These are phyloP conservation scores for Lizonia empirigonia DNA, from an alignment of 2,329 filamentous ascomycete genomes.

Conservation along the genomic window DNA sequence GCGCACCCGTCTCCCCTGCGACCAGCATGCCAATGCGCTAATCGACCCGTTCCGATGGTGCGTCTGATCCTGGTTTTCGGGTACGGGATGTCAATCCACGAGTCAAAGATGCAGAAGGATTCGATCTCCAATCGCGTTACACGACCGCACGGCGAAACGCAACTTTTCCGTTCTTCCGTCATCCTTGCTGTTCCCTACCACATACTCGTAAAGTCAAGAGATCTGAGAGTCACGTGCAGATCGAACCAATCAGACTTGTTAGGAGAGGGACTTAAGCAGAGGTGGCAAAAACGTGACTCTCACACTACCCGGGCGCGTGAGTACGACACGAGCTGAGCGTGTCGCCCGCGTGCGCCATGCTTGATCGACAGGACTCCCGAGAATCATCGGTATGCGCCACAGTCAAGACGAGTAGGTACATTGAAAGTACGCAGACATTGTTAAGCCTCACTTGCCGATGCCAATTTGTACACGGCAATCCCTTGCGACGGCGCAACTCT, in stretches of 20 bases:
- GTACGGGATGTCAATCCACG: conserved; percentile 9
- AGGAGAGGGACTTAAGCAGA: too few relatives aligned
- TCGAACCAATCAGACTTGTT: too few relatives aligned
- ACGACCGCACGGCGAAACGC: conserved; percentile 10
- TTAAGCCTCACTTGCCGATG: background rate
- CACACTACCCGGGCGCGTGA: too few relatives aligned
- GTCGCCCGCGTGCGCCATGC: background rate
- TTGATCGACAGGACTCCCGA: background rate
- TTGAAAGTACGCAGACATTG: background rate
- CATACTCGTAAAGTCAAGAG: too few relatives aligned
- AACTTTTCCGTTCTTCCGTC: background rate
- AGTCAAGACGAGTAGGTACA: background rate
- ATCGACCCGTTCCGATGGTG: conserved; percentile 13
- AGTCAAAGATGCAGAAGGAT: conserved; percentile 9
- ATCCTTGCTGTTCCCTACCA: background rate
- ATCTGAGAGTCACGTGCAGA: too few relatives aligned
- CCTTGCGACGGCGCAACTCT: background rate
- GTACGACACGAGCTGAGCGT: conserved; percentile 6
- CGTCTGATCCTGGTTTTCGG: conserved; percentile 8
- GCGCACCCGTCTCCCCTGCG: background rate
- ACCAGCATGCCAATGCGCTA: background rate
- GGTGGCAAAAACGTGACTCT: too few relatives aligned
- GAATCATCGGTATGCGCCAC: background rate
- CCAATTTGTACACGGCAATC: background rate
- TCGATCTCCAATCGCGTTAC: conserved; percentile 8